Percentiles rank a stretch among this genome's conserved stretches.
Evolutionary conservation across 331 rosid genomes (phyloP).

Genomic region (Acacia pycnantha): DNA sequence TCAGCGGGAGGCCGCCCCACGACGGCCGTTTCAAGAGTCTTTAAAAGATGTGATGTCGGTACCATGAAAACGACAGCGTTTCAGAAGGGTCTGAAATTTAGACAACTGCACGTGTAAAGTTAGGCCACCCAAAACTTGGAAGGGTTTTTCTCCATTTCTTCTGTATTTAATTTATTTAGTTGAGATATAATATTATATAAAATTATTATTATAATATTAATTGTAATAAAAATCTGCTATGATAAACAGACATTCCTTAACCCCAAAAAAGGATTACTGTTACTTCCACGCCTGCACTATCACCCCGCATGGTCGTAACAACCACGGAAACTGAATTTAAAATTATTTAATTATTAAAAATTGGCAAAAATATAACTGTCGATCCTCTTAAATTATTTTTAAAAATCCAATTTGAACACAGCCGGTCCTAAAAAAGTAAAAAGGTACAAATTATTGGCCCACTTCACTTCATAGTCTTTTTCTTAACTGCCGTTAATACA

Average conservation of each 20-base stretch:
- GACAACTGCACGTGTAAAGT: neutral
- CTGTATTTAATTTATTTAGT: no score
- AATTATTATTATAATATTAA: no score
- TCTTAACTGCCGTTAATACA: neutral
- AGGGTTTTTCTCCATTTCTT: no score
- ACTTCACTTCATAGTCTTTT: neutral
- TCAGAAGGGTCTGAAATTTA: neutral
- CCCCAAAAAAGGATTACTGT: neutral
- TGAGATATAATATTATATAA: no score
- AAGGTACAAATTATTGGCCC: neutral
- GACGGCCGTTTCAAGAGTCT: slow-evolving; percentile 17
- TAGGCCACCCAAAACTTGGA: neutral
- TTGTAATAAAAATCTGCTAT: no score
- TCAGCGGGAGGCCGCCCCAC: neutral
- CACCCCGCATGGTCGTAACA: neutral
- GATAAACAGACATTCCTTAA: no score
- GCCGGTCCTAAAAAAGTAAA: neutral
- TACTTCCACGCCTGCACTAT: neutral
- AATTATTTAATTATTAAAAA: neutral
- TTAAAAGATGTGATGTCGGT: slow-evolving; percentile 3
- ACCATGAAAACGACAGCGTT: slow-evolving; percentile 16
- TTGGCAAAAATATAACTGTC: neutral
- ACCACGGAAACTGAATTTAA: neutral
- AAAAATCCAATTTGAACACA: neutral
- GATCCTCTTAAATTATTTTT: neutral